phyloP scores from a whole-genome alignment of 2,329 filamentous ascomycete genomes.

The Whalleya microplaca region DNA sequence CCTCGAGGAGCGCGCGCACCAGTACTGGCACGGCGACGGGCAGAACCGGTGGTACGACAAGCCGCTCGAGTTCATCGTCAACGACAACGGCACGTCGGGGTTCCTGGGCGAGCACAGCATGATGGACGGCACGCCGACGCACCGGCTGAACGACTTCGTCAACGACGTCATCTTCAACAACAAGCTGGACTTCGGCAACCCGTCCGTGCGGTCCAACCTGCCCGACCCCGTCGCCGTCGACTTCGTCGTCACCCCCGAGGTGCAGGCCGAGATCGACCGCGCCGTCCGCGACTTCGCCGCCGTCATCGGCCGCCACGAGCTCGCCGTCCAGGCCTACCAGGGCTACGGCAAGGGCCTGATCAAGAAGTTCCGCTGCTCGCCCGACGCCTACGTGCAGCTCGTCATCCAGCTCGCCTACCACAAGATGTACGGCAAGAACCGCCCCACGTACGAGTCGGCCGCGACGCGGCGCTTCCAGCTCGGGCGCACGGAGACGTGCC shows the following conservation, averaged over 20 bases:
- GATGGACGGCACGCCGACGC: conserved; percentile 99
- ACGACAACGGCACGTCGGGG: conserved; percentile 95
- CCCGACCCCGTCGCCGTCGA: conserved; percentile 77
- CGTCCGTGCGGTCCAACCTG: conserved; percentile 77
- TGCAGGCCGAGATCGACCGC: conserved; percentile 76
- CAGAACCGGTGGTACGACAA: conserved; percentile 98
- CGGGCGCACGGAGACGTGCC: conserved; percentile 94
- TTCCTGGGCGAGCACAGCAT: conserved; percentile 99
- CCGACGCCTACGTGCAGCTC: conserved; percentile 98
- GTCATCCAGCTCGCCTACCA: conserved; percentile 96
- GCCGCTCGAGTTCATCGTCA: conserved; percentile 95
- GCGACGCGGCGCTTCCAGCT: conserved; percentile 94
- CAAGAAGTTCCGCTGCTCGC: conserved; percentile 99
- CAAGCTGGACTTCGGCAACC: conserved; percentile 86
- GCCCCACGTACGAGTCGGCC: conserved; percentile 96
- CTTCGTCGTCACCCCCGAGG: conserved; percentile 76
- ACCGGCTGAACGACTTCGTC: conserved; percentile 93
- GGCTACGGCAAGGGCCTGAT: conserved; percentile 97
- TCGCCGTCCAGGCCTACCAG: conserved; percentile 93
- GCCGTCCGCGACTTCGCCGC: conserved; percentile 79
- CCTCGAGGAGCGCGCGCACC: conserved; percentile 89
- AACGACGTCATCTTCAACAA: conserved; percentile 92
- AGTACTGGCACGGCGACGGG: conserved; percentile 98
- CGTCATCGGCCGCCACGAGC: conserved; percentile 85
- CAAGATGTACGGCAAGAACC: conserved; percentile 99